Evolutionary conservation across 179 eudicot species (phyloP).

Genomic region (Spergularia azorica): DNA sequence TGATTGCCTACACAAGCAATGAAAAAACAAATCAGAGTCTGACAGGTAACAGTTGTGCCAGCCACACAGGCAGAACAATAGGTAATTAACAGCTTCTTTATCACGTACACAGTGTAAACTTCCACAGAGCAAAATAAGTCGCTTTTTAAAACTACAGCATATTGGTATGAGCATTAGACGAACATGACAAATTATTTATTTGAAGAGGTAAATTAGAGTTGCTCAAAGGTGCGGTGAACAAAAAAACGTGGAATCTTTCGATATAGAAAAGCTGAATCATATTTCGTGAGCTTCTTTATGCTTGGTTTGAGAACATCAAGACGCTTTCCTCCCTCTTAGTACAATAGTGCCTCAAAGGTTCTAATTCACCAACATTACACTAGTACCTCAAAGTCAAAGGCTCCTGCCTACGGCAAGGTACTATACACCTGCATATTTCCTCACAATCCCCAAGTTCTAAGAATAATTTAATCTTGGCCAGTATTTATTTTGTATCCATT

Average conservation of each 20-base stretch:
- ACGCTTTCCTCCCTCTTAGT: neutral
- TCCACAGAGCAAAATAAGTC: neutral
- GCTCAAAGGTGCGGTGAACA: neutral
- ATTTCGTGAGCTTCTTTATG: neutral
- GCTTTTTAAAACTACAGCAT: neutral
- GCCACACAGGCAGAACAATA: neutral
- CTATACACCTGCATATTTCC: too few relatives aligned
- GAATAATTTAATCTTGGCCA: neutral
- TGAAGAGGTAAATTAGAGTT: neutral
- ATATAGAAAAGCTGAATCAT: neutral
- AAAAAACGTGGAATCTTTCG: neutral
- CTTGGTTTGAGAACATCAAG: neutral
- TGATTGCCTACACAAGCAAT: slow-evolving; percentile 63
- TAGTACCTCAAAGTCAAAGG: too few relatives aligned
- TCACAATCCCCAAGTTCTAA: neutral
- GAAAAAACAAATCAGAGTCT: slow-evolving; percentile 15
- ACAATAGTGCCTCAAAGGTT: neutral
- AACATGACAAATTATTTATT: neutral
- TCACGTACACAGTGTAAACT: neutral
- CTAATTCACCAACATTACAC: too few relatives aligned
- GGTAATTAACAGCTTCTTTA: neutral
- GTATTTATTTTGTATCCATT: neutral
- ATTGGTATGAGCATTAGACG: neutral
- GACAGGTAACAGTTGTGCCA: slow-evolving; percentile 6
- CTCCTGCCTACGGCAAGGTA: too few relatives aligned